Evolutionary conservation across 257 asterid genomes (phyloP).

Genomic region (Gynochthodes officinalis): DNA sequence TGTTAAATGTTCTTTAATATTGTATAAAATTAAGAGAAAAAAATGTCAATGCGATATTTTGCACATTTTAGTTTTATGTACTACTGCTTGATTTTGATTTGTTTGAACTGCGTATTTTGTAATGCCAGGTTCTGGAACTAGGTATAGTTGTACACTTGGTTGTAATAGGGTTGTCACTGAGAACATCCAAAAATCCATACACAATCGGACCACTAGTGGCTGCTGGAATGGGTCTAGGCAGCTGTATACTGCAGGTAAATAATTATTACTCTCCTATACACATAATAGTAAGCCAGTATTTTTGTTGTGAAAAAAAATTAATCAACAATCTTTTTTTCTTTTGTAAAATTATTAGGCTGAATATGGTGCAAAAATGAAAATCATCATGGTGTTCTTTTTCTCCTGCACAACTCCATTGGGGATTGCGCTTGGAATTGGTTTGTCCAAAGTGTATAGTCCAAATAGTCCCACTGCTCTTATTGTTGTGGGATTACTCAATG

Average conservation of each 20-base stretch:
- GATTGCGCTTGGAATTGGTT: constrained; percentile 49
- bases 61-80: too few species aligned
- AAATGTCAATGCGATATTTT: too few species aligned
- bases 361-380: constrained; percentile 40
- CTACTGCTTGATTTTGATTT: too few species aligned
- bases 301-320: too few species aligned
- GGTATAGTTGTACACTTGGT: too few species aligned
- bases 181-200: constrained; percentile 37
- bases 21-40: too few species aligned
- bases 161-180: constrained; percentile 41
- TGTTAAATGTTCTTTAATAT: too few species aligned
- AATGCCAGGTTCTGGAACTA: too few species aligned
- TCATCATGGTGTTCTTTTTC: constrained; percentile 53
- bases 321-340: neutral
- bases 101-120: too few species aligned
- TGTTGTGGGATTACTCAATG: constrained; percentile 50
- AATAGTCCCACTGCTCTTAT: constrained; percentile 53
- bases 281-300: too few species aligned
- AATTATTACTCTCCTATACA: neutral
- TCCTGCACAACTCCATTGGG: constrained; percentile 60
- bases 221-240: constrained; percentile 55
- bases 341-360: constrained; percentile 34
- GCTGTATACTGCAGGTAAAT: constrained; percentile 53
- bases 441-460: constrained; percentile 38
- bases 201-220: constrained; percentile 42